Evolutionary conservation across 352 stramenopile species (phyloP).

Genomic region (Phytopythium ostracodes): DNA sequence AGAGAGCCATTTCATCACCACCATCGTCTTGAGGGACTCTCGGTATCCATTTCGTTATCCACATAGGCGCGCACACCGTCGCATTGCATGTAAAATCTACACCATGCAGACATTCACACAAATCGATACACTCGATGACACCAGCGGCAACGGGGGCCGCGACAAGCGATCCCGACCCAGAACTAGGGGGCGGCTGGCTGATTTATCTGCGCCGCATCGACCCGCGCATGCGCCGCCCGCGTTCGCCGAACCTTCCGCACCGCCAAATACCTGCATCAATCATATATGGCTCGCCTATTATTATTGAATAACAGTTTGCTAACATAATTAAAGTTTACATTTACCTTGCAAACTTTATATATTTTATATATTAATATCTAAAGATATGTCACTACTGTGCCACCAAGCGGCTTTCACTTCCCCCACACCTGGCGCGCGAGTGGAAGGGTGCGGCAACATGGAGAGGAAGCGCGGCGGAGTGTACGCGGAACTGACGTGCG

Average conservation of each 20-base stretch:
- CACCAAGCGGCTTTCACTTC: background rate
- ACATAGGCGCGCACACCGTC: too few species aligned
- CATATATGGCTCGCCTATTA: background rate
- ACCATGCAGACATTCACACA: too few species aligned
- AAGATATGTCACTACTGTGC: too few species aligned
- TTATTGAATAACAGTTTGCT: background rate
- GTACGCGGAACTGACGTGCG: constrained; percentile 4
- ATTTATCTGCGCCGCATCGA: constrained; percentile 1
- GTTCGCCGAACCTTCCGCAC: constrained; percentile 9
- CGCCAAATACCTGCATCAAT: background rate
- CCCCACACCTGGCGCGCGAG: too few species aligned
- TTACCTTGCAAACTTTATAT: background rate
- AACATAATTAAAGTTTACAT: too few species aligned
- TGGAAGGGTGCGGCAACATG: constrained; percentile 3
- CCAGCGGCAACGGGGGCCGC: too few species aligned
- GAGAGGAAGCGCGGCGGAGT: background rate
- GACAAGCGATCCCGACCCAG: background rate
- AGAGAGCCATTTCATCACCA: too few species aligned
- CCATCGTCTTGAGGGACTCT: too few species aligned
- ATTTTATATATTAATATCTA: background rate
- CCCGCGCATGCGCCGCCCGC: background rate
- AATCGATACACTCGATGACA: too few species aligned
- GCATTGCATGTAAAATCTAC: too few species aligned
- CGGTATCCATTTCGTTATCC: too few species aligned
- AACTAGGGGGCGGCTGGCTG: background rate